phyloP scores from a whole-genome alignment of 108 stramenopile species.

The Fragilaria crotonensis region DNA sequence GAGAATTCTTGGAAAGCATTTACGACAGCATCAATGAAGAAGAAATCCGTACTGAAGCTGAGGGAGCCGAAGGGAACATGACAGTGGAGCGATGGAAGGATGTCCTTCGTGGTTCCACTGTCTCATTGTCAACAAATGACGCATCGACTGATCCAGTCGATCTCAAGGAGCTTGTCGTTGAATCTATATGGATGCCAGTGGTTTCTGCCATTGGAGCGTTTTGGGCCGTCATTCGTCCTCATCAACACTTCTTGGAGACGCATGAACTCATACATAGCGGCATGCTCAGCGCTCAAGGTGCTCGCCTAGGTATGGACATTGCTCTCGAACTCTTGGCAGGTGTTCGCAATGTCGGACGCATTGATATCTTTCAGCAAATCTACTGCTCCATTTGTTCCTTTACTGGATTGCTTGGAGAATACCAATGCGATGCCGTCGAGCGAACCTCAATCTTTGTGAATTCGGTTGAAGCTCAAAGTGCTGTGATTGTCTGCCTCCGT shows the following conservation, averaged over 20 bases:
- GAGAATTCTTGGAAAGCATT: slow-evolving; percentile 79
- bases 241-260: neutral
- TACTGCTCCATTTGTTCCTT: slow-evolving; percentile 57
- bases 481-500: slow-evolving; percentile 54
- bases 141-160: slow-evolving; percentile 47
- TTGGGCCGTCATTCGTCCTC: slow-evolving; percentile 42
- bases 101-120: slow-evolving; percentile 44
- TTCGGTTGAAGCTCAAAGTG: slow-evolving; percentile 72
- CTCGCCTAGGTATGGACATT: slow-evolving; percentile 79
- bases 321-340: slow-evolving; percentile 66
- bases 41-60: slow-evolving; percentile 83
- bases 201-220: slow-evolving; percentile 72
- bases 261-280: slow-evolving; percentile 8
- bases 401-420: slow-evolving; percentile 57
- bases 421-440: slow-evolving; percentile 24
- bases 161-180: slow-evolving; percentile 72
- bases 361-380: slow-evolving; percentile 72
- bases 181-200: slow-evolving; percentile 73
- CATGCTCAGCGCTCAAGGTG: slow-evolving; percentile 57
- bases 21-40: slow-evolving; percentile 80
- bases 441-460: slow-evolving; percentile 40
- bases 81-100: slow-evolving; percentile 90
- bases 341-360: slow-evolving; percentile 49
- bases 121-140: slow-evolving; percentile 17
- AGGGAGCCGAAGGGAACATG: slow-evolving; percentile 84